phyloP scores from a whole-genome alignment of 2,329 filamentous ascomycete species.

The Fusarium longipes region DNA sequence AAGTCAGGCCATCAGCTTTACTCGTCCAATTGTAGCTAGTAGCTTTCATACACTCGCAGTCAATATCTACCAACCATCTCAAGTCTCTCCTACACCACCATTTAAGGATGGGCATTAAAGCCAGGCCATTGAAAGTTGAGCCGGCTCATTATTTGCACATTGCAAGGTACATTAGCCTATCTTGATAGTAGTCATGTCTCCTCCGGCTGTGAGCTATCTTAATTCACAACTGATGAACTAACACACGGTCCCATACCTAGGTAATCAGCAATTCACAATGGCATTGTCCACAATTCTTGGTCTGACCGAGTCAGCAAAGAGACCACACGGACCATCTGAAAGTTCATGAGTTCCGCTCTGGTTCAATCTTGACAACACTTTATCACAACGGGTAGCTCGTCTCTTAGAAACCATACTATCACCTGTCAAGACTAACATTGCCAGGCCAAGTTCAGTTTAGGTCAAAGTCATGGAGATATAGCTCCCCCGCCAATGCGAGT shows the following conservation, averaged over 20 bases:
- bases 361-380: slow-evolving; percentile 5
- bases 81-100: slow-evolving; percentile 25
- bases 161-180: slow-evolving; percentile 29
- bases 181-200: slow-evolving; percentile 16
- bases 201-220: slow-evolving; percentile 6
- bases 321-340: slow-evolving; percentile 1
- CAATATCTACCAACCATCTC: slow-evolving; percentile 23
- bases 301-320: neutral
- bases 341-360: neutral
- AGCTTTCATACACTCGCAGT: neutral
- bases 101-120: slow-evolving; percentile 5
- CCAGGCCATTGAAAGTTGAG: slow-evolving; percentile 17
- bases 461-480: slow-evolving; percentile 26
- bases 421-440: slow-evolving; percentile 13
- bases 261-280: neutral
- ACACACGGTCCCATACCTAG: slow-evolving; percentile 1
- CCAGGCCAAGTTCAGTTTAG: slow-evolving; percentile 27
- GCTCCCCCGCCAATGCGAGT: slow-evolving; percentile 46
- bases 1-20: slow-evolving; percentile 15
- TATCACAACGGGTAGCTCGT: slow-evolving; percentile 10
- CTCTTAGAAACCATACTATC: slow-evolving; percentile 11
- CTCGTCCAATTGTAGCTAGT: slow-evolving; percentile 11
- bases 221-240: slow-evolving; percentile 8
- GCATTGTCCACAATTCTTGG: neutral
- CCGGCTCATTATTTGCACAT: slow-evolving; percentile 14